These are phyloP conservation scores for Nepenthes alata DNA, from an alignment of 179 eudicot genomes.

Conservation along the genomic window DNA sequence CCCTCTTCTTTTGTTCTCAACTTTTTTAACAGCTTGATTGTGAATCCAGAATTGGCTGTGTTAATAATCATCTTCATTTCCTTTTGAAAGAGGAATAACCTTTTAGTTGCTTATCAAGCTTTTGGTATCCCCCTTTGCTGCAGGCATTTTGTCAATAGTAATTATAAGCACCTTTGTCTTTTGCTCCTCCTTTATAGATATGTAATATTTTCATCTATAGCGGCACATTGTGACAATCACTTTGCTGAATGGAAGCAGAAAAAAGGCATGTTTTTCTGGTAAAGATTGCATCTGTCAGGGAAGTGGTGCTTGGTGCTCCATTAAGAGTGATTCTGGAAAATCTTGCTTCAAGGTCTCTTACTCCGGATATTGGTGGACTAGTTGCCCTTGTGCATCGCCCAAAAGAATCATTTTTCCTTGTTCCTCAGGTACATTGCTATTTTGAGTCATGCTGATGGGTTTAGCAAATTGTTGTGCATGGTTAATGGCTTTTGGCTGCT, in stretches of 20 bases:
- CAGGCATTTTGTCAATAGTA: too few relatives aligned
- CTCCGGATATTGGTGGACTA: slow-evolving; percentile 36
- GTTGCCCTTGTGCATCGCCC: slow-evolving; percentile 92
- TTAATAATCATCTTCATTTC: not conserved
- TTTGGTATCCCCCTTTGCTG: not conserved
- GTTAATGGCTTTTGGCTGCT: too few relatives aligned
- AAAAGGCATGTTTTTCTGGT: slow-evolving; percentile 42
- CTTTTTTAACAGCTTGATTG: too few relatives aligned
- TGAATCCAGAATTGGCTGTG: too few relatives aligned
- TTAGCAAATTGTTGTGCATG: not conserved
- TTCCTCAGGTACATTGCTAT: slow-evolving; percentile 48
- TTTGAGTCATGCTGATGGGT: not conserved
- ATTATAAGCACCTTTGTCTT: too few relatives aligned
- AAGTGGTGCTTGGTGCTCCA: slow-evolving; percentile 91
- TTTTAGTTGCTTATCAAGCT: not conserved
- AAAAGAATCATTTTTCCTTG: slow-evolving; percentile 73
- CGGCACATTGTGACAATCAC: slow-evolving; percentile 7
- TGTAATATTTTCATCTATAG: too few relatives aligned
- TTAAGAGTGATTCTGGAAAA: slow-evolving; percentile 58
- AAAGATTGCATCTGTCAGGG: slow-evolving; percentile 86
- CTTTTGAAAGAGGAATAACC: not conserved
- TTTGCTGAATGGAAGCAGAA: slow-evolving; percentile 27
- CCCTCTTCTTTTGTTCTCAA: too few relatives aligned
- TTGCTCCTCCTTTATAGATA: not conserved
- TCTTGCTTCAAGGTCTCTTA: slow-evolving; percentile 61